phyloP scores from a whole-genome alignment of 1,284 basidiomycete species.

The Singerocomus inundabilis region DNA sequence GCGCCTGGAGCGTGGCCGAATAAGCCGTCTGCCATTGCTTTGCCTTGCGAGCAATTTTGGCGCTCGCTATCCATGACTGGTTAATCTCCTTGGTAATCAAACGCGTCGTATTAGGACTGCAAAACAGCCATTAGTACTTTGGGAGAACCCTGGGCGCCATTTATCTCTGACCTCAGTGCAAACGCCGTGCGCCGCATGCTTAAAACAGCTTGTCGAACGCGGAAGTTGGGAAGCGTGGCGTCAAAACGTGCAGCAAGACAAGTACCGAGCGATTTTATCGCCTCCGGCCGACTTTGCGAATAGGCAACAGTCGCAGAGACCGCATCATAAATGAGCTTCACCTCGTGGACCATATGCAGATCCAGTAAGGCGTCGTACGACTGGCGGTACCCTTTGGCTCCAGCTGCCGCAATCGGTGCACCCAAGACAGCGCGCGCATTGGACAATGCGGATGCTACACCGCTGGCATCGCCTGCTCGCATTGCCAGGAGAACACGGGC shows the following conservation, averaged over 20 bases:
- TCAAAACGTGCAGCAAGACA: slow-evolving; percentile 64
- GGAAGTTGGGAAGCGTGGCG: slow-evolving; percentile 86
- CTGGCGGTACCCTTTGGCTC: slow-evolving; percentile 77
- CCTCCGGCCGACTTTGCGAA: slow-evolving; percentile 37
- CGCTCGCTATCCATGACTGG: slow-evolving; percentile 86
- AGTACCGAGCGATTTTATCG: slow-evolving; percentile 25
- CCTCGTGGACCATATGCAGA: slow-evolving; percentile 87
- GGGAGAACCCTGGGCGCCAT: neutral
- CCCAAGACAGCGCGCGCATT: slow-evolving; percentile 80
- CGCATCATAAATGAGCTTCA: slow-evolving; percentile 72
- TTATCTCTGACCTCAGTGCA: slow-evolving; percentile 56
- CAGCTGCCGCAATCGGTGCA: slow-evolving; percentile 77
- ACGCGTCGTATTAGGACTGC: slow-evolving; percentile 32
- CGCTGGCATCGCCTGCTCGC: slow-evolving; percentile 49
- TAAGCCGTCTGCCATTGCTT: slow-evolving; percentile 97
- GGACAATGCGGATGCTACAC: slow-evolving; percentile 53
- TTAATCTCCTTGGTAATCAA: slow-evolving; percentile 66
- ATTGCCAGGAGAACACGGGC: slow-evolving; percentile 84
- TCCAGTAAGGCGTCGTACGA: slow-evolving; percentile 87
- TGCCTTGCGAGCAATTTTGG: slow-evolving; percentile 94
- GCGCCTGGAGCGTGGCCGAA: slow-evolving; percentile 91
- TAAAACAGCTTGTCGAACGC: slow-evolving; percentile 87
- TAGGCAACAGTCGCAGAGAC: slow-evolving; percentile 36
- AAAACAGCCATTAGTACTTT: slow-evolving; percentile 13
- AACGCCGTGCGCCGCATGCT: slow-evolving; percentile 90